Percentiles rank a stretch among this genome's conserved stretches.
Conservation (phyloP, 805 yeast genomes). For the Candida tibetensis region DNA sequence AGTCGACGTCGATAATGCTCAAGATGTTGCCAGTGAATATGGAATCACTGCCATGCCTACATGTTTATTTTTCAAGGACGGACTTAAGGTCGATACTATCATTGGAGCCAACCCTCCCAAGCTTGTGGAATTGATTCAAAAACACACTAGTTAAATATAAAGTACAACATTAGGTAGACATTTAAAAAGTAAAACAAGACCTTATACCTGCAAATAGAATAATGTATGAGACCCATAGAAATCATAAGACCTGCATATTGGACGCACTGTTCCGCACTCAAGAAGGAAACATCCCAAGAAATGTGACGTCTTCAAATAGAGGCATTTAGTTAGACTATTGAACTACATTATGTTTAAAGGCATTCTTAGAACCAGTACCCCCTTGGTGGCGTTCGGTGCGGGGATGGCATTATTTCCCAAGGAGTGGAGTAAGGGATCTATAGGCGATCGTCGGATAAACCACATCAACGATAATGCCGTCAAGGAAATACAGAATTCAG, state of each 20-base stretch:
- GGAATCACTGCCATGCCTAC: slow-evolving; percentile 78
- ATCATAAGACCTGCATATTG: too few species aligned
- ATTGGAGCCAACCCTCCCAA: slow-evolving; percentile 62
- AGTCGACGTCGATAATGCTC: slow-evolving; percentile 66
- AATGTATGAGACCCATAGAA: background rate
- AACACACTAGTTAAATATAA: too few species aligned
- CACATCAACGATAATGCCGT: slow-evolving; percentile 21
- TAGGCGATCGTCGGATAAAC: slow-evolving; percentile 10
- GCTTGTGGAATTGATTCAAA: slow-evolving; percentile 26
- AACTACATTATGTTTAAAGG: slow-evolving; percentile 34
- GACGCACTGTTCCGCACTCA: too few species aligned
- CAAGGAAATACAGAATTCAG: slow-evolving; percentile 16
- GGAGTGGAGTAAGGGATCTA: slow-evolving; percentile 20
- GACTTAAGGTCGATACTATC: slow-evolving; percentile 52
- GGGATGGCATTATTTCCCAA: slow-evolving; percentile 29
- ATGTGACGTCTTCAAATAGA: too few species aligned
- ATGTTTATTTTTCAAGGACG: slow-evolving; percentile 58
- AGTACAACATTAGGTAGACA: too few species aligned
- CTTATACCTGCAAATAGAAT: too few species aligned
- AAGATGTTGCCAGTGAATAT: slow-evolving; percentile 58
- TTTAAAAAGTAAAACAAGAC: too few species aligned
- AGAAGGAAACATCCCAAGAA: too few species aligned
- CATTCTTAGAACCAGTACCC: slow-evolving; percentile 24
- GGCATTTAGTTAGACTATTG: too few species aligned
- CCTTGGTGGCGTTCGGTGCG: slow-evolving; percentile 29